A percentile compares a stretch with the other conserved stretches of the same genome.
phyloP scores from a whole-genome alignment of 352 stramenopile genomes.

The Phytophthora sojae region DNA sequence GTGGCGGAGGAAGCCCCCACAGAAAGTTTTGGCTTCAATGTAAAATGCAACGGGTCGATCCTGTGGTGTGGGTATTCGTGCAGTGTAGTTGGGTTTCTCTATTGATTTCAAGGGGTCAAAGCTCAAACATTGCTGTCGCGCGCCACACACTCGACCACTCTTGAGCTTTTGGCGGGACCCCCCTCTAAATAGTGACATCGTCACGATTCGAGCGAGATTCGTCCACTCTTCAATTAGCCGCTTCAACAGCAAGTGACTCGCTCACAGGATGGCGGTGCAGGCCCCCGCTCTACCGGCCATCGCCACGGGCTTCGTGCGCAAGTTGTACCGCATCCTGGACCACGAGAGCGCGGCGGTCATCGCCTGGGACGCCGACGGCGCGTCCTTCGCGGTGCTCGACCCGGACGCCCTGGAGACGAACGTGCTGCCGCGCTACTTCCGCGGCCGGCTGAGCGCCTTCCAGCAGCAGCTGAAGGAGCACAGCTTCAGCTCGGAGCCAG shows the following conservation, averaged over 20 bases:
- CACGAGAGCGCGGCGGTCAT: conserved; percentile 62
- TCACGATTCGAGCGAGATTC: background rate
- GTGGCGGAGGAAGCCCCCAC: background rate
- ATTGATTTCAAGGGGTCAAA: too few species aligned
- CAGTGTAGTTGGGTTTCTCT: too few species aligned
- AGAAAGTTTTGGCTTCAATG: too few species aligned
- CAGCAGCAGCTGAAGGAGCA: conserved; percentile 76
- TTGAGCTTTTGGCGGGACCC: conserved; percentile 1
- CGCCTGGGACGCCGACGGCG: conserved; percentile 59
- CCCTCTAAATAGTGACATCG: background rate
- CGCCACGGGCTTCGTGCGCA: conserved; percentile 75
- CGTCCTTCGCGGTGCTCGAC: conserved; percentile 66
- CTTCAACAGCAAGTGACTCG: conserved; percentile 10
- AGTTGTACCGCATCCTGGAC: conserved; percentile 82
- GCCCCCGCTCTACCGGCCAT: conserved; percentile 44
- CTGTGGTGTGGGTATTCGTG: too few species aligned
- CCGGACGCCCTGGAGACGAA: conserved; percentile 48
- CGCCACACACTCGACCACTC: too few species aligned
- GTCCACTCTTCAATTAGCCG: conserved; percentile 41
- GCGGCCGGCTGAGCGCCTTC: conserved; percentile 67
- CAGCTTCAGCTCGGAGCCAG: conserved; percentile 41
- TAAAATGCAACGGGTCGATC: too few species aligned
- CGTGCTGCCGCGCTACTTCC: conserved; percentile 76
- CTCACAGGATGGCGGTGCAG: conserved; percentile 1
- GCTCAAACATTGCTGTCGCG: too few species aligned